These are phyloP conservation scores for Letharia columbiana DNA, from an alignment of 495 filamentous ascomycete genomes.

Conservation along the genomic window DNA sequence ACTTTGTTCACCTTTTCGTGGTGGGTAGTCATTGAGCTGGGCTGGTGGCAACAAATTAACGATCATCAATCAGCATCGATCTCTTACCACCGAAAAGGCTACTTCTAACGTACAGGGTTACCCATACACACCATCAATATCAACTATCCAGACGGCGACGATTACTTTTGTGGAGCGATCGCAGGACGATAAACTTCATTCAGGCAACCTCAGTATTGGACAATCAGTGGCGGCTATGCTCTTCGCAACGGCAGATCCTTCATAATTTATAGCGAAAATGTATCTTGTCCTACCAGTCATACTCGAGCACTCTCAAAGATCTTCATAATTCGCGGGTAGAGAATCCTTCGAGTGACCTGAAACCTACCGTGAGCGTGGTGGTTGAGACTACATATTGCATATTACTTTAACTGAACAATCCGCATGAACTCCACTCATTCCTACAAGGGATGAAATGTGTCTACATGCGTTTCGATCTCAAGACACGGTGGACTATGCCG, in stretches of 20 bases:
- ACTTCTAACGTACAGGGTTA: neutral
- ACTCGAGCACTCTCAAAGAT: neutral
- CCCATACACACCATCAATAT: neutral
- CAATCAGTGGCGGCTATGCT: neutral
- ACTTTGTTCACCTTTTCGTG: neutral
- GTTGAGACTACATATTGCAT: too few relatives aligned
- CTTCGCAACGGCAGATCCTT: too few relatives aligned
- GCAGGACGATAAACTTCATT: neutral
- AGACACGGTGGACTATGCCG: neutral
- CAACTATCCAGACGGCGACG: neutral
- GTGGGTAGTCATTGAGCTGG: neutral
- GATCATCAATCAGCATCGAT: neutral
- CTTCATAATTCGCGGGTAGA: neutral
- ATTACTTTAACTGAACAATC: too few relatives aligned
- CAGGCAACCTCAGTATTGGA: neutral
- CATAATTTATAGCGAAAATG: neutral
- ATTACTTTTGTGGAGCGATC: neutral
- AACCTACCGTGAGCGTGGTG: neutral
- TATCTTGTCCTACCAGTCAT: neutral
- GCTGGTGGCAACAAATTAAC: neutral
- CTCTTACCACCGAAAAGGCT: neutral
- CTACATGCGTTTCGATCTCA: neutral
- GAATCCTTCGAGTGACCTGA: neutral
- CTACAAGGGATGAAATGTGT: neutral
- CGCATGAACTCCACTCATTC: too few relatives aligned